Evolutionary conservation across 139 green algal species (phyloP).

Genomic region (Tetradesmus lagerheimii): DNA sequence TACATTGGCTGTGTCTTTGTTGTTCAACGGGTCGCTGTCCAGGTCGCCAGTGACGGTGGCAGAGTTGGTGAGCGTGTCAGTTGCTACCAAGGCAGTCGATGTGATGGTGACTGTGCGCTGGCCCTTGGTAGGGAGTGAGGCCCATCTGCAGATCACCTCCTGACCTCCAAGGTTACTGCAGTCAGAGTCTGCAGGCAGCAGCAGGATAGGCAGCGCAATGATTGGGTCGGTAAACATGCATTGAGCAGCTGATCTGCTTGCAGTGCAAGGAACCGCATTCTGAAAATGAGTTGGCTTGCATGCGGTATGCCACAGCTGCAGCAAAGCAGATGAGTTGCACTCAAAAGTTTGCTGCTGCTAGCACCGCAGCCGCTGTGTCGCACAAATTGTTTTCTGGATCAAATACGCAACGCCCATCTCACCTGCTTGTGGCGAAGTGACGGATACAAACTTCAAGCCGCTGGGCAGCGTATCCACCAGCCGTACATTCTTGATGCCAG

Average conservation of each 20-base stretch:
- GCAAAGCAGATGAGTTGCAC: background rate
- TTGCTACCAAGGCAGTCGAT: background rate
- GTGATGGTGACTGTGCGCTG: background rate
- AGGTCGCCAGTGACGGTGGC: background rate
- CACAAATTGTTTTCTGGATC: too few relatives aligned
- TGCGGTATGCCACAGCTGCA: background rate
- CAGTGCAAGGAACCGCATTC: too few relatives aligned
- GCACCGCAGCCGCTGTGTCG: too few relatives aligned
- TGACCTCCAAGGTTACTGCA: background rate
- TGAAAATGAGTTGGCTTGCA: background rate
- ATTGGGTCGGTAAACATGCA: too few relatives aligned
- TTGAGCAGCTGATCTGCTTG: too few relatives aligned
- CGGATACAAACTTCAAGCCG: background rate
- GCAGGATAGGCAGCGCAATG: background rate
- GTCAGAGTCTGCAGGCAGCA: background rate
- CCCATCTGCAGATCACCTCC: background rate
- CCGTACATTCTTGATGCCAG: background rate
- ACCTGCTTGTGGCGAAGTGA: background rate
- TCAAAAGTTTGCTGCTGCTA: too few relatives aligned
- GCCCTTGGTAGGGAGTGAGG: background rate
- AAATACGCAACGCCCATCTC: too few relatives aligned
- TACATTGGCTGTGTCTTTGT: background rate
- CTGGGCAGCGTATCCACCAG: background rate
- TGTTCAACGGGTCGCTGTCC: background rate
- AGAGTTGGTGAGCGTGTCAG: background rate